These are phyloP conservation scores for Coemansia sp. DNA, from an alignment of 192 early-diverging fungal genomes.

Conservation along the genomic window DNA sequence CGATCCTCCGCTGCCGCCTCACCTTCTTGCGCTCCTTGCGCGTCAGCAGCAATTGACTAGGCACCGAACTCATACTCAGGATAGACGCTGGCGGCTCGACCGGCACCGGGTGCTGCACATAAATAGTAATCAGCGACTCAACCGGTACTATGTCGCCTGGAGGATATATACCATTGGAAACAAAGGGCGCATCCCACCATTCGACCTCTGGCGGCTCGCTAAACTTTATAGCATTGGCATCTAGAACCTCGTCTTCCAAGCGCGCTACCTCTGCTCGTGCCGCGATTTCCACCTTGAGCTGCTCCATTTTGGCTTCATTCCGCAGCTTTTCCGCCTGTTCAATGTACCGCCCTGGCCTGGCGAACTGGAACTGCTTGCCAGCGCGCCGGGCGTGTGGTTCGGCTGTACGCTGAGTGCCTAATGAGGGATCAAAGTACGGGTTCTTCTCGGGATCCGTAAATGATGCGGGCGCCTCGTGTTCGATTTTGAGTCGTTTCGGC, in stretches of 20 bases:
- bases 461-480: slow-evolving; percentile 53
- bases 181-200: slow-evolving; percentile 96
- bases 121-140: slow-evolving; percentile 57
- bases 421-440: slow-evolving; percentile 81
- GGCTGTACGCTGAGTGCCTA: slow-evolving; percentile 42
- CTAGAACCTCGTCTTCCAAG: slow-evolving; percentile 38
- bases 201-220: slow-evolving; percentile 77
- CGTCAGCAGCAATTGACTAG: slow-evolving; percentile 42
- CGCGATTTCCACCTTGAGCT: slow-evolving; percentile 48
- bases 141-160: slow-evolving; percentile 55
- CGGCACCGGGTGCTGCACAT: slow-evolving; percentile 41
- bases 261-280: slow-evolving; percentile 30
- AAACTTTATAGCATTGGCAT: slow-evolving; percentile 54
- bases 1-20: slow-evolving; percentile 80
- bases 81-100: slow-evolving; percentile 40
- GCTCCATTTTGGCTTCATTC: slow-evolving; percentile 60
- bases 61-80: slow-evolving; percentile 14
- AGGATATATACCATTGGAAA: slow-evolving; percentile 71
- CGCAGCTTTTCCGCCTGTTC: slow-evolving; percentile 81
- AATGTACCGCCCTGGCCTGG: slow-evolving; percentile 78
- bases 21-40: slow-evolving; percentile 87
- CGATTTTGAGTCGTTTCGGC: slow-evolving; percentile 57
- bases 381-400: slow-evolving; percentile 51
- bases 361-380: slow-evolving; percentile 70
- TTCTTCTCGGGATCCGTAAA: slow-evolving; percentile 75